phyloP scores from a whole-genome alignment of 805 yeast species.

The Candida sonorensis region DNA sequence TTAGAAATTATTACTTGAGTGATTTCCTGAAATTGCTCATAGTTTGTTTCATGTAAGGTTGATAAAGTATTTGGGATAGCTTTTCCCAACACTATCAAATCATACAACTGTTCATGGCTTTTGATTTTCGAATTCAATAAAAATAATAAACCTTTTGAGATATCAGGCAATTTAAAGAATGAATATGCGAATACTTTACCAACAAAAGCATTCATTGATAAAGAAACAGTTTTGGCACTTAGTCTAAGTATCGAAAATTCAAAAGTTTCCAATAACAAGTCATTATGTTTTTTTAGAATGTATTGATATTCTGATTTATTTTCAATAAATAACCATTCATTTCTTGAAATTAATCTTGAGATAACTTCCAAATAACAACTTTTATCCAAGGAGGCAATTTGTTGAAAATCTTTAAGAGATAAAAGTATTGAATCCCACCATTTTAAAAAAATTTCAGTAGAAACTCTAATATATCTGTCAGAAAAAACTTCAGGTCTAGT shows the following conservation, averaged over 20 bases:
- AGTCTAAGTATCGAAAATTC: slow-evolving; percentile 44
- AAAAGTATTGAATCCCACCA: slow-evolving; percentile 51
- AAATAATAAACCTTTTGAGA: slow-evolving; percentile 51
- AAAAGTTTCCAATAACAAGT: slow-evolving; percentile 43
- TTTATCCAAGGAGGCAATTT: slow-evolving; percentile 39
- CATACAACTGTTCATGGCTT: slow-evolving; percentile 28
- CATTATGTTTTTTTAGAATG: slow-evolving; percentile 22
- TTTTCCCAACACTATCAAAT: slow-evolving; percentile 13
- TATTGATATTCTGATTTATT: slow-evolving; percentile 13
- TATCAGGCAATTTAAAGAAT: slow-evolving; percentile 46
- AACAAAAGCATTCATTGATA: slow-evolving; percentile 55
- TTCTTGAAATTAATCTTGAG: slow-evolving; percentile 40
- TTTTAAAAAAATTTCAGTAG: slow-evolving; percentile 24
- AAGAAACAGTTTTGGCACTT: slow-evolving; percentile 42
- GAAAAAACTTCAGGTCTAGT: too few species aligned
- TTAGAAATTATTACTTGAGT: slow-evolving; percentile 5
- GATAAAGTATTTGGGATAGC: too few species aligned
- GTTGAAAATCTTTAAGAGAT: slow-evolving; percentile 23
- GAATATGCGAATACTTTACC: slow-evolving; percentile 68
- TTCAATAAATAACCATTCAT: slow-evolving; percentile 34
- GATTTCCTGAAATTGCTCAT: slow-evolving; percentile 5
- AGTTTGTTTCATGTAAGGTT: too few species aligned
- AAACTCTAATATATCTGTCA: slow-evolving; percentile 4
- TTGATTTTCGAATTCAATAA: slow-evolving; percentile 47
- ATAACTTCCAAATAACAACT: slow-evolving; percentile 49